Conservation (phyloP, 2,329 filamentous ascomycete genomes). For the Aureobasidium lini region DNA sequence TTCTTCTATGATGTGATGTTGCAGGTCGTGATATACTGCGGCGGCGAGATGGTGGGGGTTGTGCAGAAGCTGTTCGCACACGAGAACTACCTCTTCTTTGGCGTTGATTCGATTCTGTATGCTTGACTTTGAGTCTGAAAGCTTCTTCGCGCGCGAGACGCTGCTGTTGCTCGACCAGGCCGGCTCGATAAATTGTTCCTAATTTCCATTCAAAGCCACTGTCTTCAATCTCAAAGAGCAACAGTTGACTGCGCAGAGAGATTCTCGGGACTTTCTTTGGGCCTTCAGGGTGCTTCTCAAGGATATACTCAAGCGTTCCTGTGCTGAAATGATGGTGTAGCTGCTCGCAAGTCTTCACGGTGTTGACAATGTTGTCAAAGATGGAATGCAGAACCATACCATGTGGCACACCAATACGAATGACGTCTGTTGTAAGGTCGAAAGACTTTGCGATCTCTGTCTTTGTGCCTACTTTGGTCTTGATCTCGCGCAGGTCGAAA, state of each 20-base stretch:
- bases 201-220: slow-evolving; percentile 97
- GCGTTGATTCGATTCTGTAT: slow-evolving; percentile 56
- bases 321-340: slow-evolving; percentile 90
- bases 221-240: slow-evolving; percentile 90
- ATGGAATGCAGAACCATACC: slow-evolving; percentile 83
- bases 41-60: slow-evolving; percentile 33
- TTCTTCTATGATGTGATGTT: slow-evolving; percentile 25
- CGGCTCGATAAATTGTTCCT: slow-evolving; percentile 85
- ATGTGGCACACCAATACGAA: slow-evolving; percentile 82
- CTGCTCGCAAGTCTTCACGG: slow-evolving; percentile 78
- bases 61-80: slow-evolving; percentile 46
- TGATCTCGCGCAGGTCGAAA: slow-evolving; percentile 70
- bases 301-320: slow-evolving; percentile 77
- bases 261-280: slow-evolving; percentile 83
- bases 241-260: slow-evolving; percentile 69
- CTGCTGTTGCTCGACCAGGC: slow-evolving; percentile 82
- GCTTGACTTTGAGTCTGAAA: slow-evolving; percentile 79
- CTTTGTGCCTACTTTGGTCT: slow-evolving; percentile 50
- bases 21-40: slow-evolving; percentile 24
- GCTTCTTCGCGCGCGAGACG: slow-evolving; percentile 83
- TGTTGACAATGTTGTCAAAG: slow-evolving; percentile 88
- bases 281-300: slow-evolving; percentile 75
- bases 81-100: slow-evolving; percentile 45
- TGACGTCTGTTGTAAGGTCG: slow-evolving; percentile 76
- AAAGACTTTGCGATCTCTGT: slow-evolving; percentile 66